Evolutionary conservation across 495 filamentous ascomycete genomes (phyloP).

Genomic region (Aspergillus sclerotiicarbonarius): DNA sequence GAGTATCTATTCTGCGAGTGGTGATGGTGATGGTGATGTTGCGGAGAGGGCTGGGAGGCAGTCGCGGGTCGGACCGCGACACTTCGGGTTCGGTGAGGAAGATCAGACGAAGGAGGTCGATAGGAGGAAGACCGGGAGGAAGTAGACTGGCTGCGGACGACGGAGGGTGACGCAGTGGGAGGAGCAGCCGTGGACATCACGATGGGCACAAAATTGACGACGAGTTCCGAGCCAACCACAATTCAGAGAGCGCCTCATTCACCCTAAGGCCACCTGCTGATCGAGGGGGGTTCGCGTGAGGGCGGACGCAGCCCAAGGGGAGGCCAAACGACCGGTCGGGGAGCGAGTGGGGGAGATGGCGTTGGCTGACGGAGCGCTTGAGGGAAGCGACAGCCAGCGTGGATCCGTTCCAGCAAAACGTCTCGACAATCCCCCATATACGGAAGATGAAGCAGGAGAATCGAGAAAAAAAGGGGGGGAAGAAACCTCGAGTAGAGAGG

Average conservation of each 20-base stretch:
- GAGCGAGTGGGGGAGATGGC: slow-evolving; percentile 23
- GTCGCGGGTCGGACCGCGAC: slow-evolving; percentile 47
- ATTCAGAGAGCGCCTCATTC: slow-evolving; percentile 25
- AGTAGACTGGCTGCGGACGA: slow-evolving; percentile 55
- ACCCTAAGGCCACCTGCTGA: slow-evolving; percentile 13
- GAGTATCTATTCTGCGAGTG: slow-evolving; percentile 32
- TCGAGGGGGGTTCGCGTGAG: slow-evolving; percentile 15
- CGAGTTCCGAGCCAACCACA: slow-evolving; percentile 15
- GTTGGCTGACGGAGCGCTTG: slow-evolving; percentile 25
- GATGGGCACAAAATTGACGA: slow-evolving; percentile 20
- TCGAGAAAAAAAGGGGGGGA: slow-evolving; percentile 3
- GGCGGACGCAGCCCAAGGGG: slow-evolving; percentile 18
- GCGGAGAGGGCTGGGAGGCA: slow-evolving; percentile 35
- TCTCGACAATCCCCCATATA: slow-evolving; percentile 17
- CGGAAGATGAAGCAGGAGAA: slow-evolving; percentile 1
- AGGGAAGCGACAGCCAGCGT: slow-evolving; percentile 14
- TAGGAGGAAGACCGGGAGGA: slow-evolving; percentile 48
- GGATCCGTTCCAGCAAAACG: slow-evolving; percentile 14
- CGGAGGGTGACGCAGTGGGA: slow-evolving; percentile 41
- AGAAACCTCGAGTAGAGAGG: background rate
- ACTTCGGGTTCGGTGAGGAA: slow-evolving; percentile 57
- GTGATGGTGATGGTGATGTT: slow-evolving; percentile 21
- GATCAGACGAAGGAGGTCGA: slow-evolving; percentile 44
- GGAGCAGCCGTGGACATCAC: slow-evolving; percentile 54
- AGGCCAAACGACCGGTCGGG: slow-evolving; percentile 18